Evolutionary conservation across 495 filamentous ascomycete species (phyloP), one percentile per base, ranked within the genome.

Genomic region (Cercophora sp.): DNA sequence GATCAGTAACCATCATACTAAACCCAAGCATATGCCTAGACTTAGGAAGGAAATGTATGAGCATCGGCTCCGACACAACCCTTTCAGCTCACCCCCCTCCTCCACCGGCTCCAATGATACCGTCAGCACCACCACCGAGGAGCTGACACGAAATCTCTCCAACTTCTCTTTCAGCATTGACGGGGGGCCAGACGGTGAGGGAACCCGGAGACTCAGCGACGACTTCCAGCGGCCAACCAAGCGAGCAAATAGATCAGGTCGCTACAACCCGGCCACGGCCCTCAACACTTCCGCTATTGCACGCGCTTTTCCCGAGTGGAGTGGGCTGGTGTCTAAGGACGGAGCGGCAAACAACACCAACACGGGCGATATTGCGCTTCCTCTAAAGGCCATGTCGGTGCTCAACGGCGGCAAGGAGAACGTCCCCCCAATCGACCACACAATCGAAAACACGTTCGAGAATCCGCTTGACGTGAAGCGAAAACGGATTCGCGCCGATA

Each of bases 281-380:
- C 74, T 85, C 59, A 81, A 85, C 68, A 85, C 82, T 5, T 86
- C 82, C 8, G 81, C 76, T 29, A 70, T 86, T 37, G 79, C 78
- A 19, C 78, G 76, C 57, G 73, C 78, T 45, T 85, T 86, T 65
- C 84, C 84, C 19, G 77, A 85, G 56, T 85, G 72, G 72, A 70
- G 64, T 34, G 59, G 63, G 10, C 60, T 59, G 25, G 54, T 61
- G 31, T 24, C 36, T 54, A 57, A 56, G 43, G 58, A 56, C 45
- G 45, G 53, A 37, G n/a, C n/a, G n/a, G n/a, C n/a, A n/a, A n/a
- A n/a, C n/a, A 18, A 23, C 20, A 59, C 60, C 5, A 6, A 32
- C 8, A 32, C 29, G 6, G 29, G 6, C 25, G 59, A 65, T 25
- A 44, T 56, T 44, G 50, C 56, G 4, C 47, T 47, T 2, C 41